A percentile compares a stretch with the other conserved stretches of the same genome.
These are phyloP conservation scores for Pulveroboletus sp. DNA, from an alignment of 768 basidiomycete genomes.

Conservation along the genomic window DNA sequence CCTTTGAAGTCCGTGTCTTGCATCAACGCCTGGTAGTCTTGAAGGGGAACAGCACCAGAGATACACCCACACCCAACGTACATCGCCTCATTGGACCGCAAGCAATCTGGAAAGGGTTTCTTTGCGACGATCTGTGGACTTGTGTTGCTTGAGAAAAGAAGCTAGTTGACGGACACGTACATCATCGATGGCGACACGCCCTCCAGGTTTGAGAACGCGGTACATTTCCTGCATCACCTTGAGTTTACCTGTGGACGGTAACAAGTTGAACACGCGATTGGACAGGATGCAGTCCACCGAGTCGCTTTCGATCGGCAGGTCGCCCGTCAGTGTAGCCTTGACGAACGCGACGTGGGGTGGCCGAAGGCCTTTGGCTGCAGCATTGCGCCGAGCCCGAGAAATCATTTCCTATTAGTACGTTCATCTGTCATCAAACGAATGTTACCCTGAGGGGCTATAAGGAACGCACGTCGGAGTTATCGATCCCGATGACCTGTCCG, in stretches of 20 bases:
- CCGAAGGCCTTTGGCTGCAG: slow-evolving; percentile 33
- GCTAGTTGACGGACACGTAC: slow-evolving; percentile 27
- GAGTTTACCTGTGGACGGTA: slow-evolving; percentile 40
- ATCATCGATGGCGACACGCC: slow-evolving; percentile 47
- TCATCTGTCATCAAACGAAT: neutral
- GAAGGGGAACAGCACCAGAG: slow-evolving; percentile 37
- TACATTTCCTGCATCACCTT: slow-evolving; percentile 42
- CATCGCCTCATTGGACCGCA: slow-evolving; percentile 34
- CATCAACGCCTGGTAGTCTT: slow-evolving; percentile 38
- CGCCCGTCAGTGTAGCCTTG: slow-evolving; percentile 36
- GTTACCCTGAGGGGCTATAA: neutral
- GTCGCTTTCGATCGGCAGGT: slow-evolving; percentile 44
- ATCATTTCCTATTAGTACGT: slow-evolving; percentile 44
- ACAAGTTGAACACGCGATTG: slow-evolving; percentile 52
- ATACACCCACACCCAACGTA: slow-evolving; percentile 47
- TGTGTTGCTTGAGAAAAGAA: neutral
- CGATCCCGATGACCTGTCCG: slow-evolving; percentile 51
- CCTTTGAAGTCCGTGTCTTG: slow-evolving; percentile 39
- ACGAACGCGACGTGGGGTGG: slow-evolving; percentile 50
- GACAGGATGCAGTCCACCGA: slow-evolving; percentile 55
- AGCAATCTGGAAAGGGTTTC: slow-evolving; percentile 37
- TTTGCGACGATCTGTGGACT: slow-evolving; percentile 42
- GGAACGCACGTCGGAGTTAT: slow-evolving; percentile 41
- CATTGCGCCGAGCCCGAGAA: slow-evolving; percentile 41
- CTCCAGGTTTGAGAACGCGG: slow-evolving; percentile 52